Base-by-base conservation (phyloP, 2,329 filamentous ascomycete species). In the Gyromitra esculenta region DNA sequence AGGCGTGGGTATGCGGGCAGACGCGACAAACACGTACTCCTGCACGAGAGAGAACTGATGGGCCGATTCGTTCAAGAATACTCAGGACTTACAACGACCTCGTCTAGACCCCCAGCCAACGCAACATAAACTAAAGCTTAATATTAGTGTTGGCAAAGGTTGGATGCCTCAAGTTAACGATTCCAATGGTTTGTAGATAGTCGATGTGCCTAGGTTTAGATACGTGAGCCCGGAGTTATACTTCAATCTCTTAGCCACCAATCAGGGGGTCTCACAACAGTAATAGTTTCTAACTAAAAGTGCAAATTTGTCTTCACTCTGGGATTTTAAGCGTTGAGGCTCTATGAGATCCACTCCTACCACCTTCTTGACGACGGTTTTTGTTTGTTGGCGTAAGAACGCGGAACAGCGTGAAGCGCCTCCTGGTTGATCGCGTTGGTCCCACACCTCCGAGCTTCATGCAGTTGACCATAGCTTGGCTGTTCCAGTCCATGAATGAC, bases 1-100 rank as follows among this genome's bases (percentile, higher is more conserved):
- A 54, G 8, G 41, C 9, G 21, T 35, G 41, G 60, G 41, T 18
- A 45, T 65, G 63, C 35, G 63, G 21, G 52, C 13, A 35, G 7
- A 25, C 50, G 64, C 21, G 43, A 45, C 43, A 45, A 48, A 65
- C 62, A 41, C 62, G 50, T 67, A 56, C 50, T 45, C 50, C 50
- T 39, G 64, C 9, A 21, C 35, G 15, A 11, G 15, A 54, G 25
- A 50, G 11, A n/a, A 1, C n/a, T 35, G 13, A 7, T 37, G 5
- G 5, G 25, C 13, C 54, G 37, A 59, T 59, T 13, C 25, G 1
- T 5, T 25, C 50, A 13, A 21, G 8, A 54, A 31, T 25, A 25
- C 9, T 21, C 48, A 25, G 48, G 5, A 45, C 43, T 45, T 9
- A 13, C 11, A 15, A 45, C 11, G 11, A 5, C 5, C 43, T 15